A percentile compares a stretch with the other conserved stretches of the same genome.
phyloP scores from a whole-genome alignment of 2,329 filamentous ascomycete genomes.

The Xylariaceae sp. region DNA sequence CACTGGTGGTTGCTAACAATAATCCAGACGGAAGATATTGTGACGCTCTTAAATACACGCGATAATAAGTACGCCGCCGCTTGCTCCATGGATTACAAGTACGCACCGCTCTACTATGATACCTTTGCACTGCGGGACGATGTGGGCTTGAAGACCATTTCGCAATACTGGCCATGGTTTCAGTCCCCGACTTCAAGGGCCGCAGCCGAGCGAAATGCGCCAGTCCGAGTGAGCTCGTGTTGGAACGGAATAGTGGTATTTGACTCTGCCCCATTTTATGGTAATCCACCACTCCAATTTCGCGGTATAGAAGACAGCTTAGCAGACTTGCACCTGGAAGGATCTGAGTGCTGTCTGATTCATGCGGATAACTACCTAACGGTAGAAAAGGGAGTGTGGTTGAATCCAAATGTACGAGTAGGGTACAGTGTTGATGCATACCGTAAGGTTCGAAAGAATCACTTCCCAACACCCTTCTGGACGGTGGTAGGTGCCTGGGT shows the following conservation, averaged over 20 bases:
- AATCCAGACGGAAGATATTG: constrained; percentile 51
- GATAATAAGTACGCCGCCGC: constrained; percentile 63
- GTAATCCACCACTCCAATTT: constrained; percentile 56
- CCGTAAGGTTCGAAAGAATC: constrained; percentile 42
- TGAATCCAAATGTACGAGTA: constrained; percentile 63
- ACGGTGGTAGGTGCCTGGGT: constrained; percentile 49
- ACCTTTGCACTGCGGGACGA: constrained; percentile 66
- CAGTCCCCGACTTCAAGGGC: constrained; percentile 47
- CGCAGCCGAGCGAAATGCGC: constrained; percentile 55
- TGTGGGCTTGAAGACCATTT: constrained; percentile 56
- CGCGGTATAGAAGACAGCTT: constrained; percentile 67
- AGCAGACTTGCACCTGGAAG: constrained; percentile 59
- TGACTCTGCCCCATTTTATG: constrained; percentile 54
- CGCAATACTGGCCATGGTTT: constrained; percentile 66
- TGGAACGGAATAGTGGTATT: constrained; percentile 68
- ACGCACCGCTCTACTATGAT: constrained; percentile 62
- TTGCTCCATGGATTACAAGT: constrained; percentile 64
- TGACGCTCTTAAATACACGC: constrained; percentile 59
- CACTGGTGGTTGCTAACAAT: constrained; percentile 24
- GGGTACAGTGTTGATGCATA: constrained; percentile 54
- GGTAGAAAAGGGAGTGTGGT: constrained; percentile 52
- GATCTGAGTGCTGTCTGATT: constrained; percentile 67
- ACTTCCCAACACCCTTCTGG: constrained; percentile 51
- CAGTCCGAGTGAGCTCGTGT: constrained; percentile 67
- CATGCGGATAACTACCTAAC: constrained; percentile 61